Conservation (phyloP, 768 basidiomycete species). For the Lanmaoa pseudosensibilis region DNA sequence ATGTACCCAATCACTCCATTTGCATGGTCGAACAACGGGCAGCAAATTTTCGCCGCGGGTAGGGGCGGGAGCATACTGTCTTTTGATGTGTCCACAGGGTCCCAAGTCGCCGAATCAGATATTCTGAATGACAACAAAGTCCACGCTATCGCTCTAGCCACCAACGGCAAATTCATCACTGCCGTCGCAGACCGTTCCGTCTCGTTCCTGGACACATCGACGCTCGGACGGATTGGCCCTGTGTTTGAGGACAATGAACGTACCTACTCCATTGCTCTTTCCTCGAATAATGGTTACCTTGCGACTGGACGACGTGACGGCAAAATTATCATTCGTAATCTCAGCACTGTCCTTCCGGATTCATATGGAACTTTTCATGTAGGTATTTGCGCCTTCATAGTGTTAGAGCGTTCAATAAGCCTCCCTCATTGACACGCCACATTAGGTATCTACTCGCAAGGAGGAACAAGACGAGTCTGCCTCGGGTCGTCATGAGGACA, state of each 20-base stretch:
- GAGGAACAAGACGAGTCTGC: not conserved
- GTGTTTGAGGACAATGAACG: rapidly evolving
- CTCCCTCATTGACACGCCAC: not conserved
- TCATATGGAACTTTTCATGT: not conserved
- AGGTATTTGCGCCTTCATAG: not conserved
- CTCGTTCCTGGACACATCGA: not conserved
- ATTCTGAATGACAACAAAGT: not conserved
- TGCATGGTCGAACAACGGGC: not conserved
- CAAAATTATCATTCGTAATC: not conserved
- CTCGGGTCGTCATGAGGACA: not conserved
- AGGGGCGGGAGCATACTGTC: not conserved
- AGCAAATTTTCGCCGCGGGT: not conserved
- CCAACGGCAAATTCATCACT: not conserved
- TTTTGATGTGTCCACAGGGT: not conserved
- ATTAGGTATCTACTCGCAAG: not conserved
- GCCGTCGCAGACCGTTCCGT: not conserved
- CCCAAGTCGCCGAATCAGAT: not conserved
- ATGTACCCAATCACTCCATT: not conserved
- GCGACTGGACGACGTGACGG: not conserved
- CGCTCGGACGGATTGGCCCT: not conserved
- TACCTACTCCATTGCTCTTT: not conserved
- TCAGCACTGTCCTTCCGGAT: not conserved
- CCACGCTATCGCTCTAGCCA: not conserved
- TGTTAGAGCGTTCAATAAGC: not conserved
- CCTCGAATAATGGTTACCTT: not conserved